Evolutionary conservation across 768 basidiomycete species (phyloP), one percentile per base, ranked within the genome.

Genomic region (Termitomyces sp.): DNA sequence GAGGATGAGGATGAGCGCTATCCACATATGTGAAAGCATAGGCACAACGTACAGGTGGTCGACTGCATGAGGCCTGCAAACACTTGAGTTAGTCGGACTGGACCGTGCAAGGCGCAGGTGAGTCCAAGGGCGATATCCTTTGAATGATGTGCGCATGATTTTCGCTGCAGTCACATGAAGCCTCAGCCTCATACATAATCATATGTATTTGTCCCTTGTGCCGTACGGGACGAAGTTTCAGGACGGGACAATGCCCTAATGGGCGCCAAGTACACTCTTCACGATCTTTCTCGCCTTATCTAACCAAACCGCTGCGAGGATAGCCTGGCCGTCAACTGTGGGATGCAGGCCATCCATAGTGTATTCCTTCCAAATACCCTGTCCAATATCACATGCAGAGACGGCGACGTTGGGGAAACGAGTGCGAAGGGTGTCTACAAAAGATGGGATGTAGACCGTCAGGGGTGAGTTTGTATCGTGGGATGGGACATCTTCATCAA

Each of bases 321-420:
- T 55, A 16, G 29, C 41, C 19, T 55, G 58, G 21, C 58, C 58
- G 7, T 54, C 35, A 40, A 44, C 34, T 32, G 53, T 59, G 9
- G 58, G 58, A 34, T 59, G 58, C n/a, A 59, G 41, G 9, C 58
- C 58, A 40, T 59, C 58, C 54, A 59, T 59, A 16, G 53, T 59
- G 44, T 31, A 10, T 16, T 45, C 42, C 27, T 42, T 2, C 41
- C 9, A 8, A 17, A 59, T 35, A 9, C 35, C 35, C 27, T 40
- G 21, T 41, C 42, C 48, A 17, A 59, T 49, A 51, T 51, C 17
- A 21, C 29, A 54, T 4, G 37, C 29, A n/a, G 47, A 43, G 31
- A 59, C 25, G 9, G 19, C n/a, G 42, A 59, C 35, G 1, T 37
- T 4, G 21, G 53, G 53, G 23, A 50, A 43, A 16, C 23, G n/a